These are phyloP conservation scores for Metschnikowia colocasiae DNA, from an alignment of 805 yeast genomes.

Conservation along the genomic window DNA sequence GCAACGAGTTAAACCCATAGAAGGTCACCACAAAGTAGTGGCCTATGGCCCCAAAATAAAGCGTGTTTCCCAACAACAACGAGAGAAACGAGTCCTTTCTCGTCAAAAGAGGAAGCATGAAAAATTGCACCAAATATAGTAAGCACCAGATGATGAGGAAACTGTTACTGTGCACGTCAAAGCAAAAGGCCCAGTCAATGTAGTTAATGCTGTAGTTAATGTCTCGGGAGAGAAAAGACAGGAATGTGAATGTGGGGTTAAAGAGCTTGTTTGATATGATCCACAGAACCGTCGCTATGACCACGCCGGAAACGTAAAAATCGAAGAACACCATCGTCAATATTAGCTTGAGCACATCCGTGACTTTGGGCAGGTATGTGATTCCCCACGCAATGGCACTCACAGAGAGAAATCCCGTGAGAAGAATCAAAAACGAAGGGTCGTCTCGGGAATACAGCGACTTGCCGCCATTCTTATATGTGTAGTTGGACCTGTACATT, in stretches of 20 bases:
- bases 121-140: constrained; percentile 17
- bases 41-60: constrained; percentile 69
- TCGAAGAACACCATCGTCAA: constrained; percentile 83
- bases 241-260: constrained; percentile 25
- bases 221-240: constrained; percentile 11
- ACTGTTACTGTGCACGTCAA: constrained; percentile 85
- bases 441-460: constrained; percentile 87
- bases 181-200: constrained; percentile 92
- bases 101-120: constrained; percentile 59
- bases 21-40: constrained; percentile 80
- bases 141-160: constrained; percentile 45
- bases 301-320: constrained; percentile 65
- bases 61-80: constrained; percentile 67
- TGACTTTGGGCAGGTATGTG: constrained; percentile 63
- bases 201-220: constrained; percentile 27
- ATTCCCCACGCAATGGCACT: constrained; percentile 91
- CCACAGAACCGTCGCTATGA: constrained; percentile 75
- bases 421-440: constrained; percentile 77
- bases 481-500: constrained; percentile 74
- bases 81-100: constrained; percentile 59
- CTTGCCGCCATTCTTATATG: constrained; percentile 61
- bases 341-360: constrained; percentile 62
- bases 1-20: constrained; percentile 66
- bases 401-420: constrained; percentile 60
- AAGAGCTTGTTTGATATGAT: constrained; percentile 62